Conservation (phyloP, 169 alveolate genomes). For the Plasmodium coatneyi region DNA sequence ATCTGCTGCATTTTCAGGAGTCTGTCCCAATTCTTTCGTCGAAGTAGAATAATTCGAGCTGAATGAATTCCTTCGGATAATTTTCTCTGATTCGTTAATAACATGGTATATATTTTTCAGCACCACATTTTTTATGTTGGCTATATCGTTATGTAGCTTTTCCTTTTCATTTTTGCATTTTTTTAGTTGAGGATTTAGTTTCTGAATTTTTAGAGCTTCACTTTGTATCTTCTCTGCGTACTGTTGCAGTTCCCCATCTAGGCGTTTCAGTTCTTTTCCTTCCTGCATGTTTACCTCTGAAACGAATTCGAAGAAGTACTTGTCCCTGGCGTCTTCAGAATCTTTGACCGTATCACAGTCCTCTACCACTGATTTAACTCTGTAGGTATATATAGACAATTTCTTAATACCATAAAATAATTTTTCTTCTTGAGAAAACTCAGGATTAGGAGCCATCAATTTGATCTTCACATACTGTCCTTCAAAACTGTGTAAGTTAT, state of each 20-base stretch:
- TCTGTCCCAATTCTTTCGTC: conserved; percentile 78
- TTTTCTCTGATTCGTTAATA: conserved; percentile 63
- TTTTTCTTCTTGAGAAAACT: conserved; percentile 61
- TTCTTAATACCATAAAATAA: conserved; percentile 88
- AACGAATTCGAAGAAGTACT: conserved; percentile 89
- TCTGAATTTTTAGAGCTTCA: conserved; percentile 68
- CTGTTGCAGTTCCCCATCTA: conserved; percentile 49
- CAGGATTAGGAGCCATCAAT: conserved; percentile 85
- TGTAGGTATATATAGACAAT: conserved; percentile 85
- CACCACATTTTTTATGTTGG: conserved; percentile 56
- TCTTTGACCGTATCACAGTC: conserved; percentile 87
- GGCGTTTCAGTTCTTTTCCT: conserved; percentile 77
- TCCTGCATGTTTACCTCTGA: conserved; percentile 85
- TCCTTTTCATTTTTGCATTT: conserved; percentile 65
- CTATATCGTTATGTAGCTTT: conserved; percentile 49
- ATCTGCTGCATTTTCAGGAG: conserved; percentile 81
- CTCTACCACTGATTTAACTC: conserved; percentile 90
- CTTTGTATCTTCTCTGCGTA: conserved; percentile 73
- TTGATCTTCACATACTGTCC: conserved; percentile 81
- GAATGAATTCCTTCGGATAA: conserved; percentile 17
- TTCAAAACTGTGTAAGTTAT: conserved; percentile 76
- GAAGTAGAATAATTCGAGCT: conserved; percentile 41
- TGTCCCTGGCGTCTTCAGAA: conserved; percentile 91
- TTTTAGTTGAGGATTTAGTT: conserved; percentile 47
- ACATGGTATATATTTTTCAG: conserved; percentile 52